A percentile compares a stretch with the other conserved stretches of the same genome.
These are phyloP conservation scores for Liquidambar formosana DNA, from an alignment of 164 flowering plant genomes.

Conservation along the genomic window DNA sequence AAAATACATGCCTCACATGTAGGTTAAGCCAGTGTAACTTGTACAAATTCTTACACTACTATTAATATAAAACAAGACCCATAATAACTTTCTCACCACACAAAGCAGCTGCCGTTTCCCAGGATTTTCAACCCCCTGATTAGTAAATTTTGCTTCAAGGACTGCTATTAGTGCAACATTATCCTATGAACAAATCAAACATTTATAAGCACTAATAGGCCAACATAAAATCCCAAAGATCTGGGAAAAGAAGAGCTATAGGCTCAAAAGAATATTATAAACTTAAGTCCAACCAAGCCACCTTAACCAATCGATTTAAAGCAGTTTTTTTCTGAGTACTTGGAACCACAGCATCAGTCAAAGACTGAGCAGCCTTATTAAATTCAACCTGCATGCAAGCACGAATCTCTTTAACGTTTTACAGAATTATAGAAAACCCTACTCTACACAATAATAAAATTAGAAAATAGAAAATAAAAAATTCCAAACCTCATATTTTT, in stretches of 20 bases:
- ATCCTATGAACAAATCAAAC: constrained; percentile 50
- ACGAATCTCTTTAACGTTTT: constrained; percentile 3
- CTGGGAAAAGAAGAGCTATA: background rate
- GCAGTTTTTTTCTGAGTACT: constrained; percentile 82
- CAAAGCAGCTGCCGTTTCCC: constrained; percentile 95
- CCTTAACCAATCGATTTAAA: constrained; percentile 82
- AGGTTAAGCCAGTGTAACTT: background rate
- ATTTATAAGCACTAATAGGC: background rate
- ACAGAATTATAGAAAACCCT: background rate
- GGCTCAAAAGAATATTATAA: background rate
- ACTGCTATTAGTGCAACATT: constrained; percentile 94
- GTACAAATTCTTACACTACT: too few species aligned
- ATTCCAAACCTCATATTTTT: constrained; percentile 83
- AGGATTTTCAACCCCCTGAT: constrained; percentile 73
- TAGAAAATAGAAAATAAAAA: background rate
- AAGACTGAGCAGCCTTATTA: constrained; percentile 98
- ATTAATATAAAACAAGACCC: background rate
- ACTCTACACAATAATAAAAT: background rate
- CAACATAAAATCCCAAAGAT: background rate
- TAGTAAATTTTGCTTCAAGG: constrained; percentile 84
- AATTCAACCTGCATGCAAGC: constrained; percentile 81
- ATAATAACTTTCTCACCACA: constrained; percentile 63
- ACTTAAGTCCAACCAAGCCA: constrained; percentile 20
- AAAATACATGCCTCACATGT: too few species aligned
- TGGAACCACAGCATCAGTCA: constrained; percentile 85